phyloP scores from a whole-genome alignment of 352 stramenopile genomes.

The Phytopythium delawarense region DNA sequence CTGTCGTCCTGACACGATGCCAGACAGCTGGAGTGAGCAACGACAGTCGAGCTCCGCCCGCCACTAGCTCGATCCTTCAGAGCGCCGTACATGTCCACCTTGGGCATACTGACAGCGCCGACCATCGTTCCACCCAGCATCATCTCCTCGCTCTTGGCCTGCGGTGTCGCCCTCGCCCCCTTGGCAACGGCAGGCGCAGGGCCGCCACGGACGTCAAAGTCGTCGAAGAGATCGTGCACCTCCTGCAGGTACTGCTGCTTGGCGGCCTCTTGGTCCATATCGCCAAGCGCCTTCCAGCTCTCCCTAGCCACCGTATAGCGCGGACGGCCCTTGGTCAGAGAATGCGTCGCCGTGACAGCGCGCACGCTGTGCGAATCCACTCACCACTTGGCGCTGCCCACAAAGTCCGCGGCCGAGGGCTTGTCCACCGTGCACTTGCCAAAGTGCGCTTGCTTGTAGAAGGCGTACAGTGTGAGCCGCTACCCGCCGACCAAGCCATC shows the following conservation, averaged over 20 bases:
- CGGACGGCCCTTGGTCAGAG: not conserved
- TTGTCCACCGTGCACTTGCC: conserved; percentile 50
- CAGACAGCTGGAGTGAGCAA: not conserved
- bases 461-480: conserved; percentile 72
- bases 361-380: conserved; percentile 3
- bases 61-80: not conserved
- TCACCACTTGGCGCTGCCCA: conserved; percentile 66
- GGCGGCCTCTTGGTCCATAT: conserved; percentile 45
- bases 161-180: conserved; percentile 16
- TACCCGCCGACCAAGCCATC: conserved; percentile 5
- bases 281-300: conserved; percentile 58
- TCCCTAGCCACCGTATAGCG: conserved; percentile 26
- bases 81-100: conserved; percentile 58
- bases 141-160: conserved; percentile 22
- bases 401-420: conserved; percentile 63
- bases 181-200: conserved; percentile 7
- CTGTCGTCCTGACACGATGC: conserved; percentile 37
- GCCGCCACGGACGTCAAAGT: conserved; percentile 49
- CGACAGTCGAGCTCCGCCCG: not conserved
- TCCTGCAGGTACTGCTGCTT: conserved; percentile 68
- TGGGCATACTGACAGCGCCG: conserved; percentile 53
- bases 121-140: conserved; percentile 41
- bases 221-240: conserved; percentile 66
- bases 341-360: not conserved
- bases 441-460: conserved; percentile 77